Evolutionary conservation across 2,329 filamentous ascomycete genomes (phyloP).

Genomic region (Fusarium euwallaceae): DNA sequence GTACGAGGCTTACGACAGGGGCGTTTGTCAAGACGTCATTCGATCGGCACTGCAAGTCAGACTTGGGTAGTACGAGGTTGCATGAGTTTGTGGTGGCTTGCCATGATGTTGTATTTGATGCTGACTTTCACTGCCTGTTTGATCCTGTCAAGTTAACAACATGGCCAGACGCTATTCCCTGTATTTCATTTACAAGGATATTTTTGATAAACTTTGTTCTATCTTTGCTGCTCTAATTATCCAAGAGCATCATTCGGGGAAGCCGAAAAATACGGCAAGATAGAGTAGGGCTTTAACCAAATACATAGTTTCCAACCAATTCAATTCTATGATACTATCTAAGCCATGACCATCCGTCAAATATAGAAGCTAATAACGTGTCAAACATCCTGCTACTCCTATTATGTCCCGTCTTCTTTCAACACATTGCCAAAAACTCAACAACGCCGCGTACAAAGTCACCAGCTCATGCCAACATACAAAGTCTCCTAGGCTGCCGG

Average conservation of each 20-base stretch:
- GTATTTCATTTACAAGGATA: not conserved
- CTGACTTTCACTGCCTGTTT: not conserved
- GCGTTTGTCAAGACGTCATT: conserved; percentile 7
- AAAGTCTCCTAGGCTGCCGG: not conserved
- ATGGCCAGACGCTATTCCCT: not conserved
- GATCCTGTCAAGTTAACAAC: not conserved
- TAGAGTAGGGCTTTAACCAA: not conserved
- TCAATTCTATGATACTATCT: not conserved
- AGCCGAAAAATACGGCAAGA: not conserved
- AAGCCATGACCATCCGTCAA: not conserved
- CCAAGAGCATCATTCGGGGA: not conserved
- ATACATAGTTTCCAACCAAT: not conserved
- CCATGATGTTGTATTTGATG: not conserved
- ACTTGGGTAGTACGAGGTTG: not conserved
- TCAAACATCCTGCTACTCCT: not conserved
- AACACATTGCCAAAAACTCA: not conserved
- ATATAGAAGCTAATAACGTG: not conserved
- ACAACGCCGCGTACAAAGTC: not conserved
- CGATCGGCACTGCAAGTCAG: conserved; percentile 9
- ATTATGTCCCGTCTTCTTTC: not conserved
- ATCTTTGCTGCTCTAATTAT: too few relatives aligned
- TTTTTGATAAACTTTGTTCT: not conserved
- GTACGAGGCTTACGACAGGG: not conserved
- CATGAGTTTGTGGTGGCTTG: not conserved
- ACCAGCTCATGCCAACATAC: not conserved